Conservation (phyloP, 2,329 filamentous ascomycete species). For the Ophiostoma pallidulum region DNA sequence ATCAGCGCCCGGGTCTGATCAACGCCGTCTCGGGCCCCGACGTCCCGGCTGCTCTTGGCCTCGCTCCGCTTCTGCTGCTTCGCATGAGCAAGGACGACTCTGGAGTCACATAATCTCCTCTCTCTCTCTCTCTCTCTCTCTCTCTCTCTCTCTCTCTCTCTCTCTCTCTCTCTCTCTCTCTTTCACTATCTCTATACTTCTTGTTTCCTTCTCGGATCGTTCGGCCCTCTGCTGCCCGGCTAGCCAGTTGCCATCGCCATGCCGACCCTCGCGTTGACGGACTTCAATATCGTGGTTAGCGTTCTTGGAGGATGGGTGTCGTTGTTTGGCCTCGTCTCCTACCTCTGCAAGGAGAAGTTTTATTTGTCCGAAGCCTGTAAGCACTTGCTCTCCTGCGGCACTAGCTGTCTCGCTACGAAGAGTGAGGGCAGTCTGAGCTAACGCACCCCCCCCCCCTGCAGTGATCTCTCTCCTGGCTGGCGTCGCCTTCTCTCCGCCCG, state of each 20-base stretch:
- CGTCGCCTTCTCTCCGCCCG: slow-evolving; percentile 68
- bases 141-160: neutral
- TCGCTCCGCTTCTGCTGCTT: slow-evolving; percentile 16
- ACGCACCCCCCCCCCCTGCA: slow-evolving; percentile 24
- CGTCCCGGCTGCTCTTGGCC: slow-evolving; percentile 21
- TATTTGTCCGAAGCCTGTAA: slow-evolving; percentile 83
- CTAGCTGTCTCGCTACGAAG: neutral
- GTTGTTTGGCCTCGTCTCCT: slow-evolving; percentile 83
- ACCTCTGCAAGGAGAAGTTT: slow-evolving; percentile 78
- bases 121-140: neutral
- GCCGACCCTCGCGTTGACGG: slow-evolving; percentile 39
- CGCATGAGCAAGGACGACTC: slow-evolving; percentile 30
- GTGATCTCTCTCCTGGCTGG: slow-evolving; percentile 79
- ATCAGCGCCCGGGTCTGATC: neutral
- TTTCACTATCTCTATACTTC: neutral
- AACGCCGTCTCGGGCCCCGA: neutral
- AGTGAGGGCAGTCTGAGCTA: neutral
- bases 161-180: neutral
- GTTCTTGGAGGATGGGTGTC: slow-evolving; percentile 80
- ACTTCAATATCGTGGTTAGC: slow-evolving; percentile 79
- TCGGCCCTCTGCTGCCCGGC: neutral
- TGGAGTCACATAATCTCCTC: slow-evolving; percentile 23
- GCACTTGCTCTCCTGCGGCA: too few species aligned
- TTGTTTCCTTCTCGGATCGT: neutral
- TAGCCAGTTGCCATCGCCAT: slow-evolving; percentile 23